phyloP scores from a whole-genome alignment of 768 basidiomycete species.

The Macrolepiota dolichaula region DNA sequence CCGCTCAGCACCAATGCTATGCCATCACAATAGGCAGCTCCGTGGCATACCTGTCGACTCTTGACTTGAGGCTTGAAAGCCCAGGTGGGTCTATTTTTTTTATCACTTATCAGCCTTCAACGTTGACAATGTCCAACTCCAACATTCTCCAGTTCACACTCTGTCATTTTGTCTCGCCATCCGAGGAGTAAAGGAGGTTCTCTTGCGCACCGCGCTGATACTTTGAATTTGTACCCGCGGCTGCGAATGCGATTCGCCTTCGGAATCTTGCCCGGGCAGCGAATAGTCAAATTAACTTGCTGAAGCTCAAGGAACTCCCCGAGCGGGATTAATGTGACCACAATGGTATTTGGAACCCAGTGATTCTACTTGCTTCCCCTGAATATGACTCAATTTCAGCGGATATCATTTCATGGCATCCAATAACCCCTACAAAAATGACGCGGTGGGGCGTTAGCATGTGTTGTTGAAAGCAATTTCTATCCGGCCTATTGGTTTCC shows the following conservation, averaged over 20 bases:
- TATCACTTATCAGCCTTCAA: neutral
- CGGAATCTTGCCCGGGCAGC: conserved; percentile 3
- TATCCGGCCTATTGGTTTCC: neutral
- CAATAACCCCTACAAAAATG: neutral
- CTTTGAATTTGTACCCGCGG: neutral
- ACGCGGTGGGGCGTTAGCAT: neutral
- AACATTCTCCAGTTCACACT: neutral
- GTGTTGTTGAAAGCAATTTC: neutral
- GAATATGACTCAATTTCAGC: neutral
- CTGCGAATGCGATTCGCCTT: neutral
- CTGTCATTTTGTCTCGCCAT: conserved; percentile 6
- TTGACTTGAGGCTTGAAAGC: neutral
- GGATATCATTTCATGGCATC: neutral
- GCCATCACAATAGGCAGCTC: too few relatives aligned
- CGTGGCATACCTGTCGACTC: too few relatives aligned
- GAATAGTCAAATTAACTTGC: neutral
- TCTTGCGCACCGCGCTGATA: neutral
- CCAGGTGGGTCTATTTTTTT: conserved; percentile 1
- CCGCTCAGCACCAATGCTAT: neutral
- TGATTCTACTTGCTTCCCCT: neutral
- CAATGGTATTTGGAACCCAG: neutral
- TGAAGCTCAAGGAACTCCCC: neutral
- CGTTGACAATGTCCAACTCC: neutral
- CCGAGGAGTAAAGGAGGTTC: neutral
- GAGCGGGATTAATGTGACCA: neutral